phyloP scores from a whole-genome alignment of 1,139 yeast species.

The Hansenula sp. region DNA sequence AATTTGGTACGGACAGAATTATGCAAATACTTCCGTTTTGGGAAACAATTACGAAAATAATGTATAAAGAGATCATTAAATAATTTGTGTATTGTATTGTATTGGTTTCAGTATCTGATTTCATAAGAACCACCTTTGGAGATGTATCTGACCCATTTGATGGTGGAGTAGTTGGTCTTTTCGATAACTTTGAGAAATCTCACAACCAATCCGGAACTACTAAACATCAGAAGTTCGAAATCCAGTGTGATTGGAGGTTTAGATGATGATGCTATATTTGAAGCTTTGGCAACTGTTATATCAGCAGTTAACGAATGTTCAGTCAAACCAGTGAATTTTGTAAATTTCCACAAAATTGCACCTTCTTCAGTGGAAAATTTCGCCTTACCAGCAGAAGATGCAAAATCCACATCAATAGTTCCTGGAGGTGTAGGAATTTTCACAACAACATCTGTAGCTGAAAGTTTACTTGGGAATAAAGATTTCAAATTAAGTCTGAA shows the following conservation, averaged over 20 bases:
- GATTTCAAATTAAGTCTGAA: constrained; percentile 62
- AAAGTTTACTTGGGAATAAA: constrained; percentile 52
- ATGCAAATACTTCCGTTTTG: background rate
- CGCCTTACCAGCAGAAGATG: constrained; percentile 60
- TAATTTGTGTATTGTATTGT: background rate
- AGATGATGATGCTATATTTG: constrained; percentile 31
- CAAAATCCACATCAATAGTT: constrained; percentile 44
- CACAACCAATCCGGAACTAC: constrained; percentile 74
- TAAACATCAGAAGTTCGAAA: constrained; percentile 71
- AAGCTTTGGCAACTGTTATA: constrained; percentile 20
- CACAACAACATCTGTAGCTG: constrained; percentile 62
- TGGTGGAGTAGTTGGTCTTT: constrained; percentile 59
- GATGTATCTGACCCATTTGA: constrained; percentile 83
- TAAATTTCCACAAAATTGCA: constrained; percentile 64
- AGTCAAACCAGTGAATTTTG: constrained; percentile 62
- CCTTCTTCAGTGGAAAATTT: constrained; percentile 66
- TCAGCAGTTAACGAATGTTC: constrained; percentile 41
- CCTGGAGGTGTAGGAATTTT: constrained; percentile 71
- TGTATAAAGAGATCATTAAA: background rate
- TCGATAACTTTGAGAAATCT: constrained; percentile 70
- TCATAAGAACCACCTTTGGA: constrained; percentile 80
- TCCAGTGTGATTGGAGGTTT: constrained; percentile 75
- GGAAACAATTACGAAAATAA: background rate
- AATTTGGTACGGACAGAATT: no score
- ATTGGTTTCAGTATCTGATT: constrained; percentile 56